Evolutionary conservation across 768 basidiomycete species (phyloP), one percentile per base, ranked within the genome.

Genomic region (Phanerochaete carnosa): DNA sequence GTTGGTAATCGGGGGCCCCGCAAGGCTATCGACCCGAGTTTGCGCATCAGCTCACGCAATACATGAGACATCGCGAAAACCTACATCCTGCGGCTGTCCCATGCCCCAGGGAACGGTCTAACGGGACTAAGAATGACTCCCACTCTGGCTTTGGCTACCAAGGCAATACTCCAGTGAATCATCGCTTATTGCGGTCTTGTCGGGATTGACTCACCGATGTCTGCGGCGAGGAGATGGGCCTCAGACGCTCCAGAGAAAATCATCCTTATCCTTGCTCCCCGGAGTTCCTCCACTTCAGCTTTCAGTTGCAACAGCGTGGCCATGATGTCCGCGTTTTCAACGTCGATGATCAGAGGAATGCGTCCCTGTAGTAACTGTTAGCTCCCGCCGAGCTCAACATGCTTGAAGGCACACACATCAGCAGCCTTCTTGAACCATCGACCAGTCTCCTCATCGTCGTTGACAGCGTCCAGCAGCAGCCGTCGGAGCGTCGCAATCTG

Each of bases 291-390:
- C 1, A 88, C 75, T 65, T 90, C 83, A 55, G 75, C 74, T 73
- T 90, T 91, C 58, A 96, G 77, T 26, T 80, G 70, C 46, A 95
- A 77, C 33, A 95, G 72, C 0, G 88, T 84, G 1, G 89, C 91
- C 62, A 95, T 95, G 55, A 90, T 77, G 71, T 95, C 94, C 3
- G 91, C 93, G 65, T 79, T 92, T 64, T 88, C 77, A 1, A 83
- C 86, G 57, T 88, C 83, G 8, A 94, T 76, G 12, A 96, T 88
- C 5, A 97, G 76, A 2, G 91, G 88, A 23, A 94, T 78, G 35
- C 78, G 67, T 5, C 92, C 90, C 86, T 89, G 62, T 9, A 25
- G 46, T 23, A 6, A 12, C 32, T 55, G 30, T 47, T 23, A 37
- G 46, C 19, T 19, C 45, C 15, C 33, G 37, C 16, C 23, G 22